Percentiles rank a stretch among this genome's conserved stretches.
Conservation (phyloP, 257 asterid species). For the Rauvolfia tetraphylla region DNA sequence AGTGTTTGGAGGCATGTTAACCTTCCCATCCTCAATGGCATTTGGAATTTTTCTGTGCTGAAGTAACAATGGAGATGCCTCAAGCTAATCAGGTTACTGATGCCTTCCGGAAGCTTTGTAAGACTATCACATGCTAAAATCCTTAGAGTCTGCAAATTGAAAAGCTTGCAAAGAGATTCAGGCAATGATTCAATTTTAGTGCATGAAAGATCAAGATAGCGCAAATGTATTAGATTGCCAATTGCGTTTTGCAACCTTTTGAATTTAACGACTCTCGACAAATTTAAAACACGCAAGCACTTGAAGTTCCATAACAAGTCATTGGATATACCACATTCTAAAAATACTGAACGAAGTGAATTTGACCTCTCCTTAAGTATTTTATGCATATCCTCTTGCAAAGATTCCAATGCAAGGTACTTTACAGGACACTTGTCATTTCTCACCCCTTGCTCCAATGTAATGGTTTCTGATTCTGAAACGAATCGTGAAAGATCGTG, state of each 20-base stretch:
- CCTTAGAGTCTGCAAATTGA: slow-evolving; percentile 21
- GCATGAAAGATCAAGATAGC: neutral
- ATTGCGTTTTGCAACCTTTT: slow-evolving; percentile 4
- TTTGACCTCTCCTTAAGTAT: neutral
- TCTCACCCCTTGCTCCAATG: neutral
- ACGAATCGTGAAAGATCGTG: neutral
- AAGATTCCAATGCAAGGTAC: neutral
- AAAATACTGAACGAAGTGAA: neutral
- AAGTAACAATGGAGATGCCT: slow-evolving; percentile 21
- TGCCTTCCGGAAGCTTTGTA: slow-evolving; percentile 12
- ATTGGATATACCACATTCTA: neutral
- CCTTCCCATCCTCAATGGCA: slow-evolving; percentile 18
- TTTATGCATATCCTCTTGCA: too few relatives aligned
- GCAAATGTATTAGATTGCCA: slow-evolving; percentile 16
- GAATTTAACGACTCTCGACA: neutral
- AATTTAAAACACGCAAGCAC: slow-evolving; percentile 5
- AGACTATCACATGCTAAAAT: neutral
- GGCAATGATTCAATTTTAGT: accelerated
- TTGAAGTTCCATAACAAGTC: neutral
- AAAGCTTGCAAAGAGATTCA: slow-evolving; percentile 19
- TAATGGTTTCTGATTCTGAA: neutral
- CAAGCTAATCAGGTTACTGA: slow-evolving; percentile 15
- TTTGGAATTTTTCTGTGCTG: neutral
- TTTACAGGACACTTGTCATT: neutral
- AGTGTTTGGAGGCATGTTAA: slow-evolving; percentile 26